phyloP scores from a whole-genome alignment of 2,329 filamentous ascomycete species.

The Colletotrichum camelliae region DNA sequence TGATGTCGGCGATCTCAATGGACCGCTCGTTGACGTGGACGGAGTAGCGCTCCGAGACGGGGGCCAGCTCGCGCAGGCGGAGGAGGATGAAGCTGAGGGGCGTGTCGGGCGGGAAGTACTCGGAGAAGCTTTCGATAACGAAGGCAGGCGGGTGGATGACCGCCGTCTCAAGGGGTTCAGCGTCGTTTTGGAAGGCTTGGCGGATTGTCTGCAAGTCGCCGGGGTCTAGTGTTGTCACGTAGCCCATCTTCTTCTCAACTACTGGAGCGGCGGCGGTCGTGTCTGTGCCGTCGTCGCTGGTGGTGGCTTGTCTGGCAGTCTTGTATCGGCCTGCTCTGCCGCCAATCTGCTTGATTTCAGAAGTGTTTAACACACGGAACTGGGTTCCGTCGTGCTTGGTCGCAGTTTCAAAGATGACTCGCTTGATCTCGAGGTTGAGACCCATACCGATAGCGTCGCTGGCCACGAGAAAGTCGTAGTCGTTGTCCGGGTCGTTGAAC shows the following conservation, averaged over 20 bases:
- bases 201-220: conserved; percentile 70
- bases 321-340: conserved; percentile 89
- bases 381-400: conserved; percentile 72
- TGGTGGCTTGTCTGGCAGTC: conserved; percentile 64
- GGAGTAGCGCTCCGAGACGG: conserved; percentile 70
- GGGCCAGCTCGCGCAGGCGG: conserved; percentile 73
- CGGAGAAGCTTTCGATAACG: conserved; percentile 77
- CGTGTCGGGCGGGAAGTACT: conserved; percentile 80
- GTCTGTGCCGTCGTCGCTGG: conserved; percentile 8
- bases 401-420: conserved; percentile 83
- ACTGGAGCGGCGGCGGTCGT: not conserved
- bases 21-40: conserved; percentile 64
- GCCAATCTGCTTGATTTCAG: conserved; percentile 93
- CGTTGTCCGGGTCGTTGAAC: conserved; percentile 95
- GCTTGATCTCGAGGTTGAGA: conserved; percentile 88
- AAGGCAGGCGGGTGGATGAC: conserved; percentile 75
- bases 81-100: conserved; percentile 85
- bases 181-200: conserved; percentile 66
- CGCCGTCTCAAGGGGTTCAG: conserved; percentile 71
- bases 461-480: conserved; percentile 93
- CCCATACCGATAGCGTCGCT: conserved; percentile 99
- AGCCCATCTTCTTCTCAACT: conserved; percentile 60
- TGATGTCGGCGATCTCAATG: conserved; percentile 72
- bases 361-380: conserved; percentile 65
- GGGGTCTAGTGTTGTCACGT: conserved; percentile 79